phyloP scores from a whole-genome alignment of 352 stramenopile species.

The Globisporangium takayamanum region DNA sequence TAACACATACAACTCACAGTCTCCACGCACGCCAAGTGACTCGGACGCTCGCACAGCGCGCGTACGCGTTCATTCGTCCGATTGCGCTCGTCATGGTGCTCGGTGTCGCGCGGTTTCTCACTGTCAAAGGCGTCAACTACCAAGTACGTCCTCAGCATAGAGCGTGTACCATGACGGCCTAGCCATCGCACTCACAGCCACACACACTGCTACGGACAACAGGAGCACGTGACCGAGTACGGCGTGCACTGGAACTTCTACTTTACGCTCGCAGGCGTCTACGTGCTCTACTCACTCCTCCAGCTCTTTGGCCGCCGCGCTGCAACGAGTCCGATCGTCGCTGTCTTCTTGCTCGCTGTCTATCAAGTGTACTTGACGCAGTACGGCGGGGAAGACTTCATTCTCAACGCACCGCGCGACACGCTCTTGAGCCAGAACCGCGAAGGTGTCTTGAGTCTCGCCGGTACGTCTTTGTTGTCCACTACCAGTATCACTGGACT shows the following conservation, averaged over 20 bases:
- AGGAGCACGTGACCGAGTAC: slow-evolving; percentile 97
- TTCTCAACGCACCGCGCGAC: slow-evolving; percentile 59
- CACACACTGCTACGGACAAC: neutral
- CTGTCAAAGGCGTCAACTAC: slow-evolving; percentile 82
- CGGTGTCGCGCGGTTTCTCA: slow-evolving; percentile 61
- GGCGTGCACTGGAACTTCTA: slow-evolving; percentile 99
- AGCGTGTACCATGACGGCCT: no score
- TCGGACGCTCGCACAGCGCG: slow-evolving; percentile 8
- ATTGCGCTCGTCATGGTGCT: slow-evolving; percentile 69
- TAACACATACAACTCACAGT: neutral
- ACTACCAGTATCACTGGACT: no score
- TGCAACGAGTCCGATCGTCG: slow-evolving; percentile 33
- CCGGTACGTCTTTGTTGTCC: slow-evolving; percentile 25
- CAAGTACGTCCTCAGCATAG: slow-evolving; percentile 40
- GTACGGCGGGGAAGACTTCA: slow-evolving; percentile 67
- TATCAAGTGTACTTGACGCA: slow-evolving; percentile 84
- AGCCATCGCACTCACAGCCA: neutral
- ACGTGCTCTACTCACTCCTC: slow-evolving; percentile 61
- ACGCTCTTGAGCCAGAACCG: slow-evolving; percentile 91
- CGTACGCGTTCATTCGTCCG: slow-evolving; percentile 60
- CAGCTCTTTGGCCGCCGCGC: slow-evolving; percentile 42
- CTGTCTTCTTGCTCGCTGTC: slow-evolving; percentile 24
- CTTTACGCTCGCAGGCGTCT: slow-evolving; percentile 91
- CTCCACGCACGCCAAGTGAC: neutral
- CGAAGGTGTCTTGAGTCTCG: slow-evolving; percentile 92